Base-by-base conservation (phyloP, 2,329 filamentous ascomycete genomes). In the Paecilomyces formosus region DNA sequence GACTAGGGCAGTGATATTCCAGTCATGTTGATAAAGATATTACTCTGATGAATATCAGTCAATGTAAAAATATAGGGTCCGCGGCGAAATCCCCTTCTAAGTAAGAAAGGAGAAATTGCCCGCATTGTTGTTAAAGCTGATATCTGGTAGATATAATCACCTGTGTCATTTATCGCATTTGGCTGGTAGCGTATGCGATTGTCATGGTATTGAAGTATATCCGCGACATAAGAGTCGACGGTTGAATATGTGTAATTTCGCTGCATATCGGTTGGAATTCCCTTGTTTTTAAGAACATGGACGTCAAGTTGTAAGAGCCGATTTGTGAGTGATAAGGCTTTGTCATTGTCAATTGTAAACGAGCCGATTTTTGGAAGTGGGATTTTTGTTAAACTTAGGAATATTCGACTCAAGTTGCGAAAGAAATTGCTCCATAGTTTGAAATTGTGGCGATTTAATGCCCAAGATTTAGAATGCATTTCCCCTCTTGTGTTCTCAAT, bases 41-140 rank as follows among this genome's bases (percentile, higher is more conserved):
- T 77, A 57, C 70, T 73, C 49, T 64, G 63, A 56, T 77, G 69
- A 11, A 78, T 61, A 59, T 78, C 74, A 18, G 72, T 76, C 26
- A 78, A 62, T 1, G 54, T 60, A 52, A 67, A 9, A 39, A 72
- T 54, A 56, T 74, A 77, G 0, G 72, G 72, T 1, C 74, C 73
- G n/a, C 68, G 54, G 4, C 24, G 68, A 64, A 22, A 70, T 60
- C 74, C 70, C n/a, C 62, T 57, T 3, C 60, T 57, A 24, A 52
- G 22, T 11, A 24, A 24, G 11, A 9, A 24, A 12, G 18, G 7
- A 9, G 6, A 52, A 9, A 52, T 9, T 12, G 12, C 24, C 3
- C 18, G 9, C 49, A 52, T 52, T 1, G 35, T 45, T 24, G 59
- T 30, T 53, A 63, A 55, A 21, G 61, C 56, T 8, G 24, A 55